Evolutionary conservation across 495 filamentous ascomycete species (phyloP), one percentile per base, ranked within the genome.

Genomic region (Hypoxylon perforatum): DNA sequence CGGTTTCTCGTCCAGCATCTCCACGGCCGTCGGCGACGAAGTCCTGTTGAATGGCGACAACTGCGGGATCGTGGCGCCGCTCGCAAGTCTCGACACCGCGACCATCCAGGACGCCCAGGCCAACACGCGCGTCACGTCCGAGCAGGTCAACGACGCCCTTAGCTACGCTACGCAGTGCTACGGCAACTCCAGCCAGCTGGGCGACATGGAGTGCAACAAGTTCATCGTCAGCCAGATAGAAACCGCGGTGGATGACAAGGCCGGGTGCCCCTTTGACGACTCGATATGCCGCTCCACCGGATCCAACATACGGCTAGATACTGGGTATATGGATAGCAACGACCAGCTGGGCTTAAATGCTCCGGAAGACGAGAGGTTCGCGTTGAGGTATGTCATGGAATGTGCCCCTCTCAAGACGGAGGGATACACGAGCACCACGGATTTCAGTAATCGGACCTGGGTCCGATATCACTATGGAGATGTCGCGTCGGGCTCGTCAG

Each of bases 81-180:
- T n/a, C n/a, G n/a, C n/a, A n/a, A n/a, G n/a, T n/a, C n/a, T n/a
- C n/a, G n/a, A n/a, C n/a, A n/a, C n/a, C n/a, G n/a, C n/a, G n/a
- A n/a, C n/a, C n/a, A n/a, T n/a, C n/a, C n/a, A 35, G 5, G 5
- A 35, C 30, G 11, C 5, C 30, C 5, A 5, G 30, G 30, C 30
- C 30, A 11, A 35, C 17, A 22, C 11, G 15, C 17, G 21, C 6
- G 11, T 23, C 22, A 9, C 14, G 1, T 25, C 62, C 18, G 48
- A 65, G n/a, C 33, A 4, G 6, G 9, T 53, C 5, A 35, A 45
- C 42, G 19, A 57, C 30, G 61, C 61, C 6, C 46, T 36, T 0
- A 65, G 52, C 18, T 65, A 65, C n/a, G 61, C 61, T 11, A 47
- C 52, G 30, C 62, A 65, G 44, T 65, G 62, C 21, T 65, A 21